Evolutionary conservation across 805 yeast species (phyloP).

Genomic region (Candida dendrica): DNA sequence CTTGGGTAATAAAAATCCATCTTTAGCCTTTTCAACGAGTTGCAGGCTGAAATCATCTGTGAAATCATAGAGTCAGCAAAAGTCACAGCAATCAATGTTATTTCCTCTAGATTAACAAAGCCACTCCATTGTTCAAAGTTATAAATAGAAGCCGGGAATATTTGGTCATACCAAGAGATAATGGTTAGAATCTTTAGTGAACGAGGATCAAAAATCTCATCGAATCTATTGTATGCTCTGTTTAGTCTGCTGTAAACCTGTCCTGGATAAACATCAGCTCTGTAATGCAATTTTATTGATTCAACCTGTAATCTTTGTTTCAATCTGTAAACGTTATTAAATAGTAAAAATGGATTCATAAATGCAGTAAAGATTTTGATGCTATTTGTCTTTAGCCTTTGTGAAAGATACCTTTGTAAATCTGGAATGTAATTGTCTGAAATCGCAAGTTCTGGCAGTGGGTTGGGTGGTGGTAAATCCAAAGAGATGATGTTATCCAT

Average conservation of each 20-base stretch:
- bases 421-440: slow-evolving; percentile 24
- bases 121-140: slow-evolving; percentile 30
- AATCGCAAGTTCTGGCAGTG: slow-evolving; percentile 25
- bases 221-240: slow-evolving; percentile 17
- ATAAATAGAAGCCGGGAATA: slow-evolving; percentile 24
- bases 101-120: slow-evolving; percentile 28
- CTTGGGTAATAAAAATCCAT: slow-evolving; percentile 31
- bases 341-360: slow-evolving; percentile 31
- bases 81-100: slow-evolving; percentile 33
- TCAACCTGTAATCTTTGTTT: slow-evolving; percentile 25
- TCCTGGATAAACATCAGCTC: slow-evolving; percentile 30
- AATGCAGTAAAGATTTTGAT: slow-evolving; percentile 25
- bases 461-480: slow-evolving; percentile 25
- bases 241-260: slow-evolving; percentile 19
- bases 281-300: slow-evolving; percentile 33
- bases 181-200: slow-evolving; percentile 29
- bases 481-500: slow-evolving; percentile 15
- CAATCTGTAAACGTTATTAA: slow-evolving; percentile 22
- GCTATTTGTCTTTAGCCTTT: slow-evolving; percentile 22
- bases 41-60: slow-evolving; percentile 24
- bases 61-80: slow-evolving; percentile 22
- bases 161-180: slow-evolving; percentile 35
- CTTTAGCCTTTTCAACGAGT: slow-evolving; percentile 27
- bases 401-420: slow-evolving; percentile 18
- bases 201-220: slow-evolving; percentile 29